Base-by-base conservation (phyloP, 2,329 filamentous ascomycete species). In the Hypoxylon rubiginosum region DNA sequence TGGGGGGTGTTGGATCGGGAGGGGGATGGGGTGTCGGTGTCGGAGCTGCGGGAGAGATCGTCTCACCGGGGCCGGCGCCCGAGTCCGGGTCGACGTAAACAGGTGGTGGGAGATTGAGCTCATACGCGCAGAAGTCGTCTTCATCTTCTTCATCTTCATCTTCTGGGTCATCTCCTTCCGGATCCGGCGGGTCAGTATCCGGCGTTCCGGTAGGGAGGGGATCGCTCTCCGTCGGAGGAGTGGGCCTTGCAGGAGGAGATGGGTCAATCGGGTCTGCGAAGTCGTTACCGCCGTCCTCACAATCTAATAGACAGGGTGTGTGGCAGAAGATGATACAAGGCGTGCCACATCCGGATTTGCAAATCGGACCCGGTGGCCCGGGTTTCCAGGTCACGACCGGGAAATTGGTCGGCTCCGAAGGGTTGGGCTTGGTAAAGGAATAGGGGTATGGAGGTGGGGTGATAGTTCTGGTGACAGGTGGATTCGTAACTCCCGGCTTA, bases 81-180 rank as follows among this genome's bases (percentile, higher is more conserved):
- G 49, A 51, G 34, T 58, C 39, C 7, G 48, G 36, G 28, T 58
- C 46, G 6, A 58, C 46, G 34, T 58, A 58, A n/a, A 28, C 24
- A 2, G 56, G 56, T 19, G 56, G 32, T 30, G 56, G 46, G 19
- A 52, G 24, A 3, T n/a, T 28, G 34, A 52, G 51, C 36, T 58
- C 56, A n/a, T 52, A 58, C 19, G 56, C 56, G 34, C 48, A 51
- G 3, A 21, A 3, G 46, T 51, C 46, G 32, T 58, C 56, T 43
- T 52, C 48, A n/a, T 58, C 56, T 34, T 58, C 56, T 36, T 58
- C 55, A 7, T 58, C 55, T 15, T 49, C 32, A 24, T 58, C n/a
- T n/a, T n/a, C n/a, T n/a, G n/a, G n/a, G n/a, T n/a, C n/a, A n/a
- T n/a, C n/a, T n/a, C n/a, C n/a, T 46, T 46, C 17, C 6, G 43